Evolutionary conservation across 1,284 basidiomycete species (phyloP).

Genomic region (Microbotryum lychnidis-dioicae): DNA sequence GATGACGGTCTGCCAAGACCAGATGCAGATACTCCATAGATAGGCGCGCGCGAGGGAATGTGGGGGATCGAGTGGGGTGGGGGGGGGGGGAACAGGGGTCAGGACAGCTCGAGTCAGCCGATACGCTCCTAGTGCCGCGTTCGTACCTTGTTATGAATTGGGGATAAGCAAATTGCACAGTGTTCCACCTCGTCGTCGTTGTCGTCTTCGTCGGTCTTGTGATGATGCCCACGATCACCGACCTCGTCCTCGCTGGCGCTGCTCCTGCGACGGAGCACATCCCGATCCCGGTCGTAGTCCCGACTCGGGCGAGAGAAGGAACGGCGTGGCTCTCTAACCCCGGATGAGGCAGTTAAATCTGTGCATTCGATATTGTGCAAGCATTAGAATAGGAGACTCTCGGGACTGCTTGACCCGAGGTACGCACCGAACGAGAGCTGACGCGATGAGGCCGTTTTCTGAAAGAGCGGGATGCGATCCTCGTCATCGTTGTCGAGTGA

Average conservation of each 20-base stretch:
- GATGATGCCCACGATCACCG: background rate
- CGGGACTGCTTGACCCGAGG: no score
- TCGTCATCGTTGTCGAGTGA: background rate
- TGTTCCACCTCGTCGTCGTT: constrained; percentile 28
- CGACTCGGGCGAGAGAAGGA: no score
- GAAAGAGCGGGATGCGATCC: background rate
- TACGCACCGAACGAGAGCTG: background rate
- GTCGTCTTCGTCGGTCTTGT: constrained; percentile 2
- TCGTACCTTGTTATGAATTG: constrained; percentile 33
- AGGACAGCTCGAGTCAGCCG: background rate
- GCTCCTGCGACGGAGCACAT: background rate
- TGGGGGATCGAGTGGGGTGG: background rate
- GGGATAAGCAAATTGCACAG: constrained; percentile 38
- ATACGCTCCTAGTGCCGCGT: no score
- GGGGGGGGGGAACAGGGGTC: background rate
- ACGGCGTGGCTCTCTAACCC: no score
- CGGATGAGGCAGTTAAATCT: background rate
- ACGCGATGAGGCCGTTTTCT: background rate
- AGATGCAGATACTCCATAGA: no score
- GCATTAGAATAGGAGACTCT: no score
- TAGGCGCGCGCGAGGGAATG: background rate
- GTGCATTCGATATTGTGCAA: no score
- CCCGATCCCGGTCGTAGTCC: no score
- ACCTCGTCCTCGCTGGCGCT: background rate
- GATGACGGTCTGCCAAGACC: constrained; percentile 30